A percentile compares a stretch with the other conserved stretches of the same genome.
Evolutionary conservation across 2,329 filamentous ascomycete species (phyloP).

Genomic region (Diaporthe aspalathi): DNA sequence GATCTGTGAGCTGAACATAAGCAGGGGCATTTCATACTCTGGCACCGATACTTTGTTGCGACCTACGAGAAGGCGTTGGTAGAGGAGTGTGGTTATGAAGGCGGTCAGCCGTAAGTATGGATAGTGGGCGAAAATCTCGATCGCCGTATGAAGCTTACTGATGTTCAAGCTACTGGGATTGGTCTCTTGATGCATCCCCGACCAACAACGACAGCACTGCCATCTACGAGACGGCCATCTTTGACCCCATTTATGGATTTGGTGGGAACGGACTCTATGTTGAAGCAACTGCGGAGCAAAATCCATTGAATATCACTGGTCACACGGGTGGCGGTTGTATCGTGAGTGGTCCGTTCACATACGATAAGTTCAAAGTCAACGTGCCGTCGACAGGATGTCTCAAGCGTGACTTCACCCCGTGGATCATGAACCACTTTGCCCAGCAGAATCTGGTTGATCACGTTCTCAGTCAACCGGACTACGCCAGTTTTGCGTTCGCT

Average conservation of each 20-base stretch:
- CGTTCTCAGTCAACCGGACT: not conserved
- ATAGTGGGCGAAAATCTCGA: no score
- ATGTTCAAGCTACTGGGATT: constrained; percentile 14
- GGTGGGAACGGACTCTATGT: constrained; percentile 8
- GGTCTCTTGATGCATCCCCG: not conserved
- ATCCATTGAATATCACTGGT: not conserved
- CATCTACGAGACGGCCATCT: no score
- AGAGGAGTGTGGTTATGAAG: not conserved
- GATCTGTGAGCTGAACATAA: not conserved
- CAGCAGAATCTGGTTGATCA: not conserved
- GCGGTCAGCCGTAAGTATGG: not conserved
- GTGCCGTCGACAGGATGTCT: constrained; percentile 1
- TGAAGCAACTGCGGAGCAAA: not conserved
- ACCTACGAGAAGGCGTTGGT: not conserved
- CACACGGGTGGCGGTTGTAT: constrained; percentile 4
- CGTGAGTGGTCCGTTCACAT: not conserved
- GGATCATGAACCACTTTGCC: constrained; percentile 2
- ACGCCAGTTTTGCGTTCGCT: not conserved
- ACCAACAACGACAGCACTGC: constrained; percentile 4
- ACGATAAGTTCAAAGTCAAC: not conserved
- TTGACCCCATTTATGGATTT: not conserved
- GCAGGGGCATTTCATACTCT: not conserved
- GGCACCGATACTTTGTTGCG: constrained; percentile 12
- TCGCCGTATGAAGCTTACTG: no score
- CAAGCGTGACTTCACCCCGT: constrained; percentile 2